Base-by-base conservation (phyloP, 1,284 basidiomycete species). In the Cryptococcus depauperatus region DNA sequence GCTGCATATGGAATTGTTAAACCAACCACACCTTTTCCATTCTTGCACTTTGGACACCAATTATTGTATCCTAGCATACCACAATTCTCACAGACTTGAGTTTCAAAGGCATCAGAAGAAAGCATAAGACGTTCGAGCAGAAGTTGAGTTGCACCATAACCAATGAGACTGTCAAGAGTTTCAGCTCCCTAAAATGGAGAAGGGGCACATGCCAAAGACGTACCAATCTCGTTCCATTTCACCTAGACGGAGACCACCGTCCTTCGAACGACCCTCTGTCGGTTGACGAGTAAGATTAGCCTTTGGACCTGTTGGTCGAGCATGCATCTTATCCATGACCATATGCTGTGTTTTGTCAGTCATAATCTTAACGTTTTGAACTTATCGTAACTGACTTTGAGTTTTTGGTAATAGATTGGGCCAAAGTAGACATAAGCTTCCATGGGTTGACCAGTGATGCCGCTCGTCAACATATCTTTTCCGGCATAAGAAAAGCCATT, bases 271-370 rank as follows among this genome's bases (percentile, higher is more conserved):
- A 72, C 95, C 95, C 73, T 99, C 95, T 1, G 95, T 98, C 1
- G 95, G 95, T 70, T 99, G 95, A 26, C 95, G 83, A 2, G 95
- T 99, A 40, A 98, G 75, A 13, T 92, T 93, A 5, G 95, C 95
- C 58, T 92, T 83, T 32, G 95, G 95, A 19, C 95, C 95, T 57
- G 88, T 84, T 39, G 92, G 90, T 52, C 95, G 83, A 54, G 95
- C 95, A 62, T 98, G 95, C 95, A 98, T 98, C 77, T 99, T 98
- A 75, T 97, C 92, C 82, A 95, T 87, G 50, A 97, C 92, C 90
- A 93, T 95, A 74, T 92, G 90, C 75, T 68, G 18, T 18, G 22
- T 13, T 16, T 29, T 16, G 44, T 53, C 43, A 48, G 53, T 30
- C 16, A 13, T n/a, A 19, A 7, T 21, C 21, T 34, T n/a, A 18